These are phyloP conservation scores for Gossypium schwendimanii DNA, from an alignment of 441 rosid species.

Conservation along the genomic window DNA sequence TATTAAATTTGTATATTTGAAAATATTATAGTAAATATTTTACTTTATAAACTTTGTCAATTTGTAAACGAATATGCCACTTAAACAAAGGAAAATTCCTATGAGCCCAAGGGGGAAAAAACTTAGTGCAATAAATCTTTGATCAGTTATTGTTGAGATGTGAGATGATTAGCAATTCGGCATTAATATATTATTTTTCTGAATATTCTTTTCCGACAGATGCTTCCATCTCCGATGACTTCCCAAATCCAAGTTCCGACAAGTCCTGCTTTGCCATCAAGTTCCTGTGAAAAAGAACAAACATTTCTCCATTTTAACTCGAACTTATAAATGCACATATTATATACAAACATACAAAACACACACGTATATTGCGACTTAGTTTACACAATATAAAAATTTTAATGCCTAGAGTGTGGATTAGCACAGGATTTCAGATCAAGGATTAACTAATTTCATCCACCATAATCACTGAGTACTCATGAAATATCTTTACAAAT, in stretches of 20 bases:
- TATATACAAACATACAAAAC: neutral
- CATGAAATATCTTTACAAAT: neutral
- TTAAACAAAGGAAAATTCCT: neutral
- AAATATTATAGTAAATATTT: neutral
- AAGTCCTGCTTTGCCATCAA: constrained; percentile 85
- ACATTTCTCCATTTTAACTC: neutral
- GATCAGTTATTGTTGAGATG: neutral
- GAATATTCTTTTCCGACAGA: constrained; percentile 22
- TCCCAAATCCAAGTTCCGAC: constrained; percentile 66
- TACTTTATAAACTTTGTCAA: neutral
- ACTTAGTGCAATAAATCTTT: neutral
- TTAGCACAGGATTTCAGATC: neutral
- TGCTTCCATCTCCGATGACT: constrained; percentile 31
- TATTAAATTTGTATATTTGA: neutral
- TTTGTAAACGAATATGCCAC: neutral
- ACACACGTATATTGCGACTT: neutral
- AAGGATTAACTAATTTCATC: neutral
- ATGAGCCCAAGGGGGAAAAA: neutral
- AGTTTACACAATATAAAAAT: neutral
- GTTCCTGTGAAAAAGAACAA: constrained; percentile 38
- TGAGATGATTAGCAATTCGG: neutral
- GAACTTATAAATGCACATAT: neutral
- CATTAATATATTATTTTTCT: neutral
- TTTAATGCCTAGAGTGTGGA: neutral
- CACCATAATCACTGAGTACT: neutral